Conservation (phyloP, 2,329 filamentous ascomycete species). For the Pyrenochaeta sp. region DNA sequence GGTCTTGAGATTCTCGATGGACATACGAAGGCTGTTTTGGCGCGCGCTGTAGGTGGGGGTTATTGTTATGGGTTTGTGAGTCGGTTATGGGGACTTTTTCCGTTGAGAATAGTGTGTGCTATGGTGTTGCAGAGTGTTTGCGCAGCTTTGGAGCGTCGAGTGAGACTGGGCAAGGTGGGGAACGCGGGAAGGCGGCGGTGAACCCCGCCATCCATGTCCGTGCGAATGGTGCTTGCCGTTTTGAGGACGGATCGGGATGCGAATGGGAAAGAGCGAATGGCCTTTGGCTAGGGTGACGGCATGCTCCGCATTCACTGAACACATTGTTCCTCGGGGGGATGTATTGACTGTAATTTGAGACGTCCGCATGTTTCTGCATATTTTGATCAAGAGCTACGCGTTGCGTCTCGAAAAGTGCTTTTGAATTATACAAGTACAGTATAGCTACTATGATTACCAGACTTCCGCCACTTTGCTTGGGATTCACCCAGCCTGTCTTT, state of each 20-base stretch:
- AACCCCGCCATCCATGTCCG: constrained; percentile 16
- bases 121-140: constrained; percentile 8
- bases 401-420: constrained; percentile 4
- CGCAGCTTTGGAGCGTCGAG: constrained; percentile 9
- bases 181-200: constrained; percentile 19
- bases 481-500: not conserved
- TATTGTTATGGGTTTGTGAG: constrained; percentile 16
- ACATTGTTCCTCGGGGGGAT: no score
- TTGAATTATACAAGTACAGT: constrained; percentile 24
- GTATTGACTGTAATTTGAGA: no score
- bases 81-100: constrained; percentile 11
- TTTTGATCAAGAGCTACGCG: constrained; percentile 1
- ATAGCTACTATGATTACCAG: constrained; percentile 17
- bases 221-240: constrained; percentile 12
- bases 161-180: constrained; percentile 27
- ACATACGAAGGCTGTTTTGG: constrained; percentile 41
- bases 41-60: constrained; percentile 33
- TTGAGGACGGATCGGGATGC: constrained; percentile 6
- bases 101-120: constrained; percentile 14
- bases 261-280: not conserved
- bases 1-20: constrained; percentile 56
- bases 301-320: no score
- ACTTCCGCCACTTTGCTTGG: not conserved
- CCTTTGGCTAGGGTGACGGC: not conserved
- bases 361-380: no score